Base-by-base conservation (phyloP, 805 yeast genomes). In the Saccharomycopsis sp. region DNA sequence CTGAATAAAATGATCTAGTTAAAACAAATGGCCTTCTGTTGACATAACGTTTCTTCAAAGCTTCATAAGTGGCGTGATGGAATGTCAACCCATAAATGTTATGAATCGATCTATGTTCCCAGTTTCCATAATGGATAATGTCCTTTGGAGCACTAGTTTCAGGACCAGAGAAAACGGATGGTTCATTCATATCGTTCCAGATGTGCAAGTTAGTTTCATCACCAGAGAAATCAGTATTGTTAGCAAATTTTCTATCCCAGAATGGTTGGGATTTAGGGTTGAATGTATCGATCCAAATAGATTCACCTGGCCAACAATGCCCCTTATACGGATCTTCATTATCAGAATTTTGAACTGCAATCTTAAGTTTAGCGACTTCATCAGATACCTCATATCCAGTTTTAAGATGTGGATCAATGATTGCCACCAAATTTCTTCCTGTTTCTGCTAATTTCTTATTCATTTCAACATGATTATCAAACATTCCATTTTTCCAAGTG, bases 121-220 rank as follows among this genome's bases (percentile, higher is more conserved):
- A 80, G 14, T 78, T 74, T 2, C 87, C 95, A 57, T 67, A 73
- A 54, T 90, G 96, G 31, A 89, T 55, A 19, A 74, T 64, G 61
- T 88, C 95, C 54, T 83, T 83, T 27, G 94, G 95, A 17, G 93
- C 79, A 0, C 94, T 67, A 0, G 96, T 87, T 61, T 93, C 98
- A 1, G 97, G 95, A 2, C 97, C 98, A 54, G 81, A 77, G 59
- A 93, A 93, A 4, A 93, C 82, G 0, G 97, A 86, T 1, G 97
- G 97, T 64, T 93, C 99, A 63, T 85, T 86, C 99, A 93, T 93
- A 61, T 93, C 98, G 62, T 90, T 93, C 99, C 99, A 93, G 16
- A 93, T 66, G 56, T 81, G 81, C 38, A 87, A 61, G 57, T 93
- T 93, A 11, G 73, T 66, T 7, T 82, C 72, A 36, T 64, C 55